Percentiles rank a stretch among this genome's conserved stretches.
phyloP scores from a whole-genome alignment of 2,329 filamentous ascomycete species.

The Fusarium robinianum region DNA sequence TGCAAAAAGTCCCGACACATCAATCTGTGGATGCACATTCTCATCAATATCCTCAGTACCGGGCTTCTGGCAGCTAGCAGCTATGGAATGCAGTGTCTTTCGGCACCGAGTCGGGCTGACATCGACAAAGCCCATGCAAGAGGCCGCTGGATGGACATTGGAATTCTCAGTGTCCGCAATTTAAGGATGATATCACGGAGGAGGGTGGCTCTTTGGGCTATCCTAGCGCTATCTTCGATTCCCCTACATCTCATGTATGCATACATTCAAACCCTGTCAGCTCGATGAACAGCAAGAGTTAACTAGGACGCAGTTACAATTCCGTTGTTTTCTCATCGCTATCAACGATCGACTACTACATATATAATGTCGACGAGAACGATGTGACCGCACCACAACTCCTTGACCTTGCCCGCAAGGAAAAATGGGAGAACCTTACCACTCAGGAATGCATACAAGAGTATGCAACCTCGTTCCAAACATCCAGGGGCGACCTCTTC shows the following conservation, averaged over 20 bases:
- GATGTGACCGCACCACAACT: too few species aligned
- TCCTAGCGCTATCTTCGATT: constrained; percentile 13
- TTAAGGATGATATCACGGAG: constrained; percentile 11
- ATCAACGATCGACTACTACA: background rate
- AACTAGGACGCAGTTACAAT: constrained; percentile 8
- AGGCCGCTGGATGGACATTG: constrained; percentile 29
- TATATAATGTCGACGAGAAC: background rate
- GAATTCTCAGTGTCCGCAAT: constrained; percentile 30
- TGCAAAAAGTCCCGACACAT: too few species aligned
- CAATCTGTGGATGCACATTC: constrained; percentile 23
- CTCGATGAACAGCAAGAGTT: background rate
- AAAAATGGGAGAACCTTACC: constrained; percentile 8
- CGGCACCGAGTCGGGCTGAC: constrained; percentile 40
- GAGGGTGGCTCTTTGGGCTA: constrained; percentile 12
- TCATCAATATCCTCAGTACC: constrained; percentile 31
- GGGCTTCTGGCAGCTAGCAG: constrained; percentile 42
- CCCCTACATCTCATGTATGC: constrained; percentile 18
- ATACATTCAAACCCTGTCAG: background rate
- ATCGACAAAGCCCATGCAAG: constrained; percentile 33
- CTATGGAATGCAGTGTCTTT: constrained; percentile 44
- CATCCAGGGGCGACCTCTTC: constrained; percentile 3
- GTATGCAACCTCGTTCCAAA: constrained; percentile 12
- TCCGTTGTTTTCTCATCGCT: constrained; percentile 14
- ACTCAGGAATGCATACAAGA: constrained; percentile 7
- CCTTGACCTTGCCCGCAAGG: background rate